A percentile compares a stretch with the other conserved stretches of the same genome.
Conservation (phyloP, 495 filamentous ascomycete genomes). For the Talaromyces proteolyticus region DNA sequence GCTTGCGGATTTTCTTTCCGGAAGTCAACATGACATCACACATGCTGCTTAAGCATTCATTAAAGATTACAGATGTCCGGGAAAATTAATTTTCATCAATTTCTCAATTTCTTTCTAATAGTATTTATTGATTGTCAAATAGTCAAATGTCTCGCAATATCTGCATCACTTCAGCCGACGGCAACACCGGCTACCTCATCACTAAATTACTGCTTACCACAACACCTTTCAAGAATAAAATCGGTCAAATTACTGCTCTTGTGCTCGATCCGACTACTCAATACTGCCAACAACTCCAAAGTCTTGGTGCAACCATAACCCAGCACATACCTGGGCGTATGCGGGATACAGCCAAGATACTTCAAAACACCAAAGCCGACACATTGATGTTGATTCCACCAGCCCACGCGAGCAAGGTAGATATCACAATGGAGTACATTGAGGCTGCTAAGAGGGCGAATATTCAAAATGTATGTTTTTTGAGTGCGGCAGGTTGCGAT, state of each 20-base stretch:
- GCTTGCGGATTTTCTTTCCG: neutral
- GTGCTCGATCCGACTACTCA: slow-evolving; percentile 38
- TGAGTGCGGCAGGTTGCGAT: slow-evolving; percentile 49
- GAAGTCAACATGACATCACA: neutral
- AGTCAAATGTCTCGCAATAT: slow-evolving; percentile 38
- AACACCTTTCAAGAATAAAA: slow-evolving; percentile 29
- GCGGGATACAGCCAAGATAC: slow-evolving; percentile 24
- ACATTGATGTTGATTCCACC: slow-evolving; percentile 51
- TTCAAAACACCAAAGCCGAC: slow-evolving; percentile 40
- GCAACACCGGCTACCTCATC: slow-evolving; percentile 50
- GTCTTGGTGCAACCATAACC: slow-evolving; percentile 45
- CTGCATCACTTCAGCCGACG: slow-evolving; percentile 46
- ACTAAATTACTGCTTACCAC: slow-evolving; percentile 46
- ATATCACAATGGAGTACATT: slow-evolving; percentile 43
- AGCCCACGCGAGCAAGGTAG: slow-evolving; percentile 37
- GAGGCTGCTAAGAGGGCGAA: slow-evolving; percentile 42
- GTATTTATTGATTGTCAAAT: neutral
- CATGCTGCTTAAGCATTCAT: too few relatives aligned
- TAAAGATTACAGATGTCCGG: too few relatives aligned
- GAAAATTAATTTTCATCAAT: neutral
- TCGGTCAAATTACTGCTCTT: slow-evolving; percentile 34
- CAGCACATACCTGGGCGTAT: slow-evolving; percentile 36
- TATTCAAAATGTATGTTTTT: slow-evolving; percentile 43
- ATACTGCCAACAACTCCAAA: slow-evolving; percentile 47
- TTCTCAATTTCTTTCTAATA: neutral